phyloP scores from a whole-genome alignment of 352 stramenopile species.

The Phytophthora sp. region DNA sequence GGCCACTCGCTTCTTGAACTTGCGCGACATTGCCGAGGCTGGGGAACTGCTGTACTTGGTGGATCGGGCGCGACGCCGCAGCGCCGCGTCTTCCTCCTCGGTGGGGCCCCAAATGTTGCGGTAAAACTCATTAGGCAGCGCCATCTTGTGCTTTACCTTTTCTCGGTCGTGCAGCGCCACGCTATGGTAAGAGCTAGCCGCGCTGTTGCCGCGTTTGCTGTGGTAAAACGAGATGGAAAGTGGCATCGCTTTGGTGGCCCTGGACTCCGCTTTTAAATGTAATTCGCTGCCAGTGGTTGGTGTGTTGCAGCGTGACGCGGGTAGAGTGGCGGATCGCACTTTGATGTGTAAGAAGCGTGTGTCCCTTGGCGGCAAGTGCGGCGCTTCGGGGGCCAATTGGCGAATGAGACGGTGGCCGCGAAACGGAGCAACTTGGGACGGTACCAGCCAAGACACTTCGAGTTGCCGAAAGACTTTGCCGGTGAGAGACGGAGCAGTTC shows the following conservation, averaged over 20 bases:
- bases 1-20: slow-evolving; percentile 46
- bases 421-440: slow-evolving; percentile 32
- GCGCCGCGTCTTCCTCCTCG: slow-evolving; percentile 38
- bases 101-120: slow-evolving; percentile 59
- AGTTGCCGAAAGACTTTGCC: slow-evolving; percentile 22
- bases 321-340: slow-evolving; percentile 22
- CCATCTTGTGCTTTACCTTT: slow-evolving; percentile 46
- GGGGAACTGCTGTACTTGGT: slow-evolving; percentile 24
- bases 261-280: slow-evolving; percentile 9
- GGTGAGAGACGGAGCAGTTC: slow-evolving; percentile 35
- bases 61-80: slow-evolving; percentile 27
- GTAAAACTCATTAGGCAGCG: slow-evolving; percentile 60
- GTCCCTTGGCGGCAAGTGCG: slow-evolving; percentile 21
- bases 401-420: slow-evolving; percentile 11
- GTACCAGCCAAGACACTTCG: slow-evolving; percentile 35
- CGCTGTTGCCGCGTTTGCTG: slow-evolving; percentile 32
- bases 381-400: slow-evolving; percentile 38
- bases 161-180: slow-evolving; percentile 42
- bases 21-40: slow-evolving; percentile 25
- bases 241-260: slow-evolving; percentile 35
- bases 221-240: slow-evolving; percentile 59
- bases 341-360: slow-evolving; percentile 3
- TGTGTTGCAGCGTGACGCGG: not conserved
- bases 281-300: slow-evolving; percentile 22
- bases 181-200: slow-evolving; percentile 40